Evolutionary conservation across 306 rosid genomes (phyloP).

Genomic region (Sindora glabra): DNA sequence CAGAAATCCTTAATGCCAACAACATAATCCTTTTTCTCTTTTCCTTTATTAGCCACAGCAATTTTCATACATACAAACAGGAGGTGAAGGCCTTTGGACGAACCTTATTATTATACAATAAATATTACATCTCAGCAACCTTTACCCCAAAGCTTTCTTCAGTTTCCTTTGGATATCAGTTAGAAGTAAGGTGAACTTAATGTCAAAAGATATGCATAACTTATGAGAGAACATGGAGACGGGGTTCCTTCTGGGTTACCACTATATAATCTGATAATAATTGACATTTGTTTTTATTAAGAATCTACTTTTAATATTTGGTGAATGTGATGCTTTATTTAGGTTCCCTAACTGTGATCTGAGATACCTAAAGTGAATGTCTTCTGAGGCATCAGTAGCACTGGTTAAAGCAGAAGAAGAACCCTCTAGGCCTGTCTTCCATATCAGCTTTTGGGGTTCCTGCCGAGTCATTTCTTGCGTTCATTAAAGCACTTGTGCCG

Average conservation of each 20-base stretch:
- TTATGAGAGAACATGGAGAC: neutral
- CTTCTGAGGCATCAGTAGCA: constrained; percentile 45
- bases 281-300: constrained; percentile 21
- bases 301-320: constrained; percentile 24
- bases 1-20: neutral
- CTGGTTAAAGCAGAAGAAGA: constrained; percentile 66
- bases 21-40: neutral
- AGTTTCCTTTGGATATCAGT: constrained; percentile 9
- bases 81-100: constrained; percentile 64
- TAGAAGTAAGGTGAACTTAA: constrained; percentile 17
- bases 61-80: constrained; percentile 11
- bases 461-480: constrained; percentile 37
- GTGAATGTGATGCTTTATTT: constrained; percentile 31
- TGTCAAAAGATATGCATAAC: neutral
- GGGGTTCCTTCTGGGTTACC: constrained; percentile 11
- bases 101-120: constrained; percentile 47
- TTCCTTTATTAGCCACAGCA: constrained; percentile 1
- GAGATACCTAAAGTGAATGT: neutral
- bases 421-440: constrained; percentile 55
- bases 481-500: constrained; percentile 83
- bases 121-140: constrained; percentile 74
- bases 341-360: constrained; percentile 19
- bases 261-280: constrained; percentile 7
- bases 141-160: constrained; percentile 43
- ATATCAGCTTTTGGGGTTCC: constrained; percentile 24